Evolutionary conservation across 2,329 filamentous ascomycete genomes (phyloP).

Genomic region (Hypoxylon sp.): DNA sequence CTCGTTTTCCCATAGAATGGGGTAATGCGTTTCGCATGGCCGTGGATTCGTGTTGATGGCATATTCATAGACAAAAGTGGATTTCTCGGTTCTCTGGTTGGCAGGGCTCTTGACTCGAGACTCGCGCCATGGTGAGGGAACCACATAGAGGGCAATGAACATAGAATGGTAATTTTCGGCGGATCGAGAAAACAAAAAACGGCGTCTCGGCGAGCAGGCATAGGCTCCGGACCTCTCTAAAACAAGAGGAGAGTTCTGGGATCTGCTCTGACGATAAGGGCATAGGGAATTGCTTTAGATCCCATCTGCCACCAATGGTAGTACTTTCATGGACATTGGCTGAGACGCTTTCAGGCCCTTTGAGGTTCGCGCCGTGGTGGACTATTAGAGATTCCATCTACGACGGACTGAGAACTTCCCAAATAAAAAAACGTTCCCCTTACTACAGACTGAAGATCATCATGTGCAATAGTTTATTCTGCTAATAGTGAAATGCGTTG

Average conservation of each 20-base stretch:
- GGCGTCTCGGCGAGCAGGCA: conserved; percentile 55
- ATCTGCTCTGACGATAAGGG: conserved; percentile 52
- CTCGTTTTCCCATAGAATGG: conserved; percentile 55
- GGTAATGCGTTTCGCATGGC: conserved; percentile 53
- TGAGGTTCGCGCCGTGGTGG: conserved; percentile 56
- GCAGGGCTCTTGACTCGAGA: conserved; percentile 47
- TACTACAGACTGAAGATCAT: conserved; percentile 13
- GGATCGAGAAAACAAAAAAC: conserved; percentile 51
- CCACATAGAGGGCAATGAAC: conserved; percentile 53
- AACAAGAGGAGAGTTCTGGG: conserved; percentile 50
- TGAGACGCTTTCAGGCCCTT: conserved; percentile 56
- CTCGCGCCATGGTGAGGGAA: conserved; percentile 50
- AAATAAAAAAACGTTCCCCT: conserved; percentile 57
- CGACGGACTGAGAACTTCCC: conserved; percentile 61
- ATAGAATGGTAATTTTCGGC: conserved; percentile 56
- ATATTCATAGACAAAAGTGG: conserved; percentile 75
- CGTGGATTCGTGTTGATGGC: conserved; percentile 55
- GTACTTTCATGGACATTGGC: conserved; percentile 54
- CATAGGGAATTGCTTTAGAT: conserved; percentile 53
- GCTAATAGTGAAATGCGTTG: conserved; percentile 15
- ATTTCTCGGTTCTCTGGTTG: conserved; percentile 73
- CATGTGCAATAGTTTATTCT: conserved; percentile 21
- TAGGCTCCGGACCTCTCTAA: conserved; percentile 51
- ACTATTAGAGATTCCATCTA: conserved; percentile 56
- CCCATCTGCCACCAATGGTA: conserved; percentile 53